phyloP scores from a whole-genome alignment of 2,329 filamentous ascomycete genomes.

The Lasiodiplodia gonubiensis region DNA sequence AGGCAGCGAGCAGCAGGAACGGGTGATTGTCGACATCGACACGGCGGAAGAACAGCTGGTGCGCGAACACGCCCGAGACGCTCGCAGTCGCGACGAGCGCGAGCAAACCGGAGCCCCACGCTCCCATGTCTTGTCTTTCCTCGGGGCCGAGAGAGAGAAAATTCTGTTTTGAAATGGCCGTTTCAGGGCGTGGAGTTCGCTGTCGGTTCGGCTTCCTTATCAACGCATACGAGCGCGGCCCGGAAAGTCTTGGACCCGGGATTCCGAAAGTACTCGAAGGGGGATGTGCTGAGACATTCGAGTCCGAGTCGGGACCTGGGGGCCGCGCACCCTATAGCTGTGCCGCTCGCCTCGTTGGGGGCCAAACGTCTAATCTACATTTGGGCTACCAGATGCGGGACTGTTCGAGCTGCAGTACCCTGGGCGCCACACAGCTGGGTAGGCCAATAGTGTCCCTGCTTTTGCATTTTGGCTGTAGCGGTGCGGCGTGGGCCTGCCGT shows the following conservation, averaged over 20 bases:
- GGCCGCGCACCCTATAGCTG: not conserved
- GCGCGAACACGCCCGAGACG: constrained; percentile 3
- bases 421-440: not conserved
- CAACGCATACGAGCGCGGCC: not conserved
- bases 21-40: not conserved
- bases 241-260: not conserved
- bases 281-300: constrained; percentile 3
- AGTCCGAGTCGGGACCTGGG: not conserved
- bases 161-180: not conserved
- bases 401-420: not conserved
- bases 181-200: not conserved
- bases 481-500: not conserved
- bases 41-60: constrained; percentile 9
- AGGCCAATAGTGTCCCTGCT: not conserved
- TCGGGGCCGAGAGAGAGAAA: not conserved
- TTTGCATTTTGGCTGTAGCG: not conserved
- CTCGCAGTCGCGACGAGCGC: constrained; percentile 1
- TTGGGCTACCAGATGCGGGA: not conserved
- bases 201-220: constrained; percentile 2
- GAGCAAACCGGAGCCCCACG: constrained; percentile 5
- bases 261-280: not conserved
- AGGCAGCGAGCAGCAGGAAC: not conserved
- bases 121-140: not conserved
- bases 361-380: not conserved
- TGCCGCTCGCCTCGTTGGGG: constrained; percentile 4